Evolutionary conservation across 495 filamentous ascomycete species (phyloP), one percentile per base, ranked within the genome.

Genomic region (Penicillium maclennaniae): DNA sequence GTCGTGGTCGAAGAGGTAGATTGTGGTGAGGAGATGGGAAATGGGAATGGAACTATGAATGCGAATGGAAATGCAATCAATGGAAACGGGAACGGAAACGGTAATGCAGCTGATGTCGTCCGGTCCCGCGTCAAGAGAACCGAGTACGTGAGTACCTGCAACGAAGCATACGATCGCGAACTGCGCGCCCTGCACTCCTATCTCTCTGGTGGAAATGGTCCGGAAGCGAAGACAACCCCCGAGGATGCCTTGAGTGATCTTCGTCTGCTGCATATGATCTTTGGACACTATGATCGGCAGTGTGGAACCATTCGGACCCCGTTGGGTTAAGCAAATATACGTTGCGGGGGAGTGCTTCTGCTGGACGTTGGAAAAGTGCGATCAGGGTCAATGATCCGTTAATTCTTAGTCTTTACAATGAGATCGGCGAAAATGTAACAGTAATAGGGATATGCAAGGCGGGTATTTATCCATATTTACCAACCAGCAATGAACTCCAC

Each of bases 121-220:
- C 50, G 28, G 17, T 41, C 56, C n/a, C 53, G 38, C 3, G 47
- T 65, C 12, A 62, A 65, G 46, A 60, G 69, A 43, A 64, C 66
- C 6, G 68, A 74, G 49, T 61, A 69, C 8, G 54, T 70, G 41
- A 72, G 67, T 52, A 70, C 67, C 6, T 81, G 72, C 58, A 75
- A 80, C 43, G 80, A 84, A 49, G 62, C 81, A 5, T 83, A 79
- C 56, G 71, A 68, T 45, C 62, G 67, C 1, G 78, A 83, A 61
- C 61, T 83, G 53, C 62, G 63, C 53, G 72, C 75, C 43, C 47
- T 84, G 56, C 69, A 81, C 60, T 64, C 65, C 3, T 77, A 75
- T 55, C 49, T 82, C 6, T 56, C 62, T 7, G 61, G 73, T 15
- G 73, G 67, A 3, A 9, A 21, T 1, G 68, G 59, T 51, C 9